phyloP scores from a whole-genome alignment of 345 rosid genomes.

The Citrus maxima region DNA sequence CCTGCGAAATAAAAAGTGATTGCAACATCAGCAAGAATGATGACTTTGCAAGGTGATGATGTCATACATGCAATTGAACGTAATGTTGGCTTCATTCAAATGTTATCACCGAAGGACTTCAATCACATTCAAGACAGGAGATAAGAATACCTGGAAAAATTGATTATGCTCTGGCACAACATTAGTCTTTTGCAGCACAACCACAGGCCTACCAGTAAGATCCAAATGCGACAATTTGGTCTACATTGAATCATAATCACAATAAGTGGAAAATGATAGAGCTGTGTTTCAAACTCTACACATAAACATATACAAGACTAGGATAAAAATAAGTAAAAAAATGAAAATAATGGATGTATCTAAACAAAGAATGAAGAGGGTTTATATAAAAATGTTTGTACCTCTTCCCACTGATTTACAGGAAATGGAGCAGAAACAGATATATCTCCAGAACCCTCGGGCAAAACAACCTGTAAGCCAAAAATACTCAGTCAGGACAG shows the following conservation, averaged over 20 bases:
- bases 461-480: conserved; percentile 76
- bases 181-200: conserved; percentile 68
- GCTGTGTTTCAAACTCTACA: not conserved
- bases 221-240: conserved; percentile 88
- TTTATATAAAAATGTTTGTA: conserved; percentile 25
- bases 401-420: conserved; percentile 75
- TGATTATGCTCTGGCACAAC: conserved; percentile 93
- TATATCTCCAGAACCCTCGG: conserved; percentile 72
- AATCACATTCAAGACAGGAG: conserved; percentile 5
- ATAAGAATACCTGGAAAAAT: conserved; percentile 68
- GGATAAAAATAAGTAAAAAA: not conserved
- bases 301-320: not conserved
- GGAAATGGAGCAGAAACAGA: conserved; percentile 75
- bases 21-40: not conserved
- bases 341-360: not conserved
- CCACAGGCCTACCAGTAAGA: conserved; percentile 82
- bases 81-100: not conserved
- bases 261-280: conserved; percentile 1
- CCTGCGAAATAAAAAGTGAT: conserved; percentile 42
- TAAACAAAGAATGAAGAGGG: not conserved
- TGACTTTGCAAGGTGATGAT: not conserved
- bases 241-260: conserved; percentile 36
- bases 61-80: not conserved
- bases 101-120: not conserved
- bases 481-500: conserved; percentile 14